These are phyloP conservation scores for Boletus edulis DNA, from an alignment of 768 basidiomycete genomes.

Conservation along the genomic window DNA sequence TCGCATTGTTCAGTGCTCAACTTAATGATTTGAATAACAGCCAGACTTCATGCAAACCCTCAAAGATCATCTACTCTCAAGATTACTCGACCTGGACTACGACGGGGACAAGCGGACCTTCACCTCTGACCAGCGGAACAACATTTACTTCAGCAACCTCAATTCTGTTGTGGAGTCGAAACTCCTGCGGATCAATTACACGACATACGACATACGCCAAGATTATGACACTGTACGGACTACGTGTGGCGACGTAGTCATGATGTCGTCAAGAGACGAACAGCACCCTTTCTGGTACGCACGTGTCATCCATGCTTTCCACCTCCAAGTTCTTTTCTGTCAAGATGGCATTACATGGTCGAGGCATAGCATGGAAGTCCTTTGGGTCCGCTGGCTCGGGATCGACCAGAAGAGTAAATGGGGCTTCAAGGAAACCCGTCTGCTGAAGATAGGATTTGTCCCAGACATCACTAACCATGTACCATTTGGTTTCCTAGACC, in stretches of 20 bases:
- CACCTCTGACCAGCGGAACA: slow-evolving; percentile 2
- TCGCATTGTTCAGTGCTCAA: too few relatives aligned
- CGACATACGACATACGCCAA: too few relatives aligned
- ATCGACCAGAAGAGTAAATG: neutral
- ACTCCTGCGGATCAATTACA: neutral
- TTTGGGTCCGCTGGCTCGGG: neutral
- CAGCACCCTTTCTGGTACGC: slow-evolving; percentile 18
- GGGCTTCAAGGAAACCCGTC: neutral
- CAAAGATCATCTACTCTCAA: neutral
- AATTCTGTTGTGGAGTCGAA: neutral
- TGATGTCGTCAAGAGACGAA: slow-evolving; percentile 5
- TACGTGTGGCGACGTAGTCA: neutral
- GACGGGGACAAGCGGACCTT: slow-evolving; percentile 8
- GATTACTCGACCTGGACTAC: neutral
- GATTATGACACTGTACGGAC: slow-evolving; percentile 2
- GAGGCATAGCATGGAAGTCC: neutral
- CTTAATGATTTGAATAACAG: neutral
- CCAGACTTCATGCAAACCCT: neutral
- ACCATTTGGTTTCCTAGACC: neutral
- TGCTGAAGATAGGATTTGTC: neutral
- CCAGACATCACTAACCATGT: neutral
- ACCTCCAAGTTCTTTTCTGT: neutral
- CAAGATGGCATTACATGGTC: neutral
- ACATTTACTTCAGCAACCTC: neutral
- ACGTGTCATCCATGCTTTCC: neutral